A percentile compares a stretch with the other conserved stretches of the same genome.
Evolutionary conservation across 148 eudicot species (phyloP).

Genomic region (Pharnaceum exiguum): DNA sequence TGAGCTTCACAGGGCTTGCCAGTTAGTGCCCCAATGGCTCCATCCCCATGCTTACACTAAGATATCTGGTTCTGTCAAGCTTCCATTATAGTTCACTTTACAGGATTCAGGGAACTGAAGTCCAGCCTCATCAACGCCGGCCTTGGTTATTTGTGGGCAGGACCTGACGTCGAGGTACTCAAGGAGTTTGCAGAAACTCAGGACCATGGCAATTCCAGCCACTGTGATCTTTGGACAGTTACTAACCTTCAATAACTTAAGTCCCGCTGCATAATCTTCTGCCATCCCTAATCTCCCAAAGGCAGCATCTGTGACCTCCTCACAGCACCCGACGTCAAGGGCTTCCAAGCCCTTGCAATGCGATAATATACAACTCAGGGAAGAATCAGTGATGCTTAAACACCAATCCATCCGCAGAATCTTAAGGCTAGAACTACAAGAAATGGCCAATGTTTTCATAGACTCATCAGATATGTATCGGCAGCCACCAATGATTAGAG

Average conservation of each 20-base stretch:
- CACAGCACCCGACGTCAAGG: slow-evolving; percentile 88
- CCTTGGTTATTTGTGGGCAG: slow-evolving; percentile 71
- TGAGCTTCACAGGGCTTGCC: not conserved
- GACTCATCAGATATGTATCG: slow-evolving; percentile 59
- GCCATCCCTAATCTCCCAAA: slow-evolving; percentile 44
- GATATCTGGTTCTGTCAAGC: slow-evolving; percentile 54
- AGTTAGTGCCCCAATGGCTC: not conserved
- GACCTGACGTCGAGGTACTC: slow-evolving; percentile 90
- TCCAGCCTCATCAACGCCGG: slow-evolving; percentile 65
- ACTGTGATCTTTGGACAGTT: slow-evolving; percentile 82
- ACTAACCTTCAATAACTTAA: slow-evolving; percentile 65
- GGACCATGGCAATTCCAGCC: slow-evolving; percentile 46
- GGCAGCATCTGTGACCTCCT: slow-evolving; percentile 81
- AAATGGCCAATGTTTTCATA: slow-evolving; percentile 45
- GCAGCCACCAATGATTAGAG: slow-evolving; percentile 82
- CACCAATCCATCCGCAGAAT: slow-evolving; percentile 94
- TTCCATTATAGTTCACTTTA: slow-evolving; percentile 71
- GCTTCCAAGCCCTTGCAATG: slow-evolving; percentile 65
- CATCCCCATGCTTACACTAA: slow-evolving; percentile 7
- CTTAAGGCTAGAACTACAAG: slow-evolving; percentile 48
- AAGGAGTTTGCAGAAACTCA: slow-evolving; percentile 54
- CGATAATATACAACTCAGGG: slow-evolving; percentile 48
- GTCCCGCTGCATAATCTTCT: slow-evolving; percentile 33
- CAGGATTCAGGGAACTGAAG: slow-evolving; percentile 56
- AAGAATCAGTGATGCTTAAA: slow-evolving; percentile 63